phyloP scores from a whole-genome alignment of 176 grass and related monocot species.

The Bonia amplexicaulis region DNA sequence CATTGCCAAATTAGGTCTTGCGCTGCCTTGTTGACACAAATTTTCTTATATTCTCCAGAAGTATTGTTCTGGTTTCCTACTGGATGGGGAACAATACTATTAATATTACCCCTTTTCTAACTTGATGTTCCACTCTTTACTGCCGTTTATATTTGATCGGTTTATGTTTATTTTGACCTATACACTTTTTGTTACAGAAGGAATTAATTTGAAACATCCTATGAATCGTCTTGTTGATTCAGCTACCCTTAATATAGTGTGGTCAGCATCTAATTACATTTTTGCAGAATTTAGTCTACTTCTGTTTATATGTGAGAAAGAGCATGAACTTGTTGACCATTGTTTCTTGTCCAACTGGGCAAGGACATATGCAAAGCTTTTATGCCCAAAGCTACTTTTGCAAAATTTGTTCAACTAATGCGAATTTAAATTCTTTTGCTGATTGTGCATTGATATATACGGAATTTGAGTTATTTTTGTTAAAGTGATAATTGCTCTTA shows the following conservation, averaged over 20 bases:
- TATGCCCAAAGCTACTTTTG: neutral
- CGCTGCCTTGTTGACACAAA: neutral
- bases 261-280: neutral
- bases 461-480: neutral
- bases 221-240: neutral
- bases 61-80: neutral
- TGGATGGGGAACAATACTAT: neutral
- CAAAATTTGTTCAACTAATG: neutral
- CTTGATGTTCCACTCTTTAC: neutral
- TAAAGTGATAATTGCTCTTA: neutral
- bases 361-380: neutral
- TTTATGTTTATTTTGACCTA: neutral
- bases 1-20: neutral
- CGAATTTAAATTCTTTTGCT: neutral
- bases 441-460: neutral
- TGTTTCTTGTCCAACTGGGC: neutral
- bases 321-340: neutral
- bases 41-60: neutral
- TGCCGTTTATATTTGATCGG: neutral
- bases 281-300: neutral
- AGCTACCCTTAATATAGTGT: neutral
- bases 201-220: neutral
- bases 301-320: neutral
- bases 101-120: neutral
- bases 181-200: neutral